These are phyloP conservation scores for Beauveria brongniartii DNA, from an alignment of 2,329 filamentous ascomycete species.

Conservation along the genomic window DNA sequence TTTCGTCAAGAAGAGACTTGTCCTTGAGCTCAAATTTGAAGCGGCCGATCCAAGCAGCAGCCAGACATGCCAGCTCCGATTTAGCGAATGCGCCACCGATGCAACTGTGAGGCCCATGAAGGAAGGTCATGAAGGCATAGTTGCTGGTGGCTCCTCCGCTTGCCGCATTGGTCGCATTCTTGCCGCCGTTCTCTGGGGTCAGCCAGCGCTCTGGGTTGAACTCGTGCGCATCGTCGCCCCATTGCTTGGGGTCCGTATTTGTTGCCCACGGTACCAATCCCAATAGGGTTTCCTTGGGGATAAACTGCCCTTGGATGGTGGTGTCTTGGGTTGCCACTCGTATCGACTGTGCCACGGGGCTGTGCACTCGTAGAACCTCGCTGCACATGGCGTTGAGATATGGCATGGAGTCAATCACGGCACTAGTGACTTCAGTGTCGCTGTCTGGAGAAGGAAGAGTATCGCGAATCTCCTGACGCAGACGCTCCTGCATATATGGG, in stretches of 20 bases:
- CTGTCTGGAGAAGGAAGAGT: slow-evolving; percentile 27
- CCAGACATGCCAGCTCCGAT: slow-evolving; percentile 11
- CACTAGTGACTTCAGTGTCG: slow-evolving; percentile 25
- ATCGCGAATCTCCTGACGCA: slow-evolving; percentile 30
- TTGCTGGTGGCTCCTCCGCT: slow-evolving; percentile 19
- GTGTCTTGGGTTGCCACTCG: slow-evolving; percentile 25
- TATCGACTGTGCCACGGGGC: slow-evolving; percentile 27
- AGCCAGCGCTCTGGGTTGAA: slow-evolving; percentile 32
- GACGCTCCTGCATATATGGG: slow-evolving; percentile 27
- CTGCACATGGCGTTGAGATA: slow-evolving; percentile 66
- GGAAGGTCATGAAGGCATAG: slow-evolving; percentile 22
- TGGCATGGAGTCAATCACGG: slow-evolving; percentile 62
- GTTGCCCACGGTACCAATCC: slow-evolving; percentile 24
- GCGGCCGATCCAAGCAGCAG: slow-evolving; percentile 11
- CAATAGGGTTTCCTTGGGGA: slow-evolving; percentile 29
- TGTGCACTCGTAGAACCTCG: slow-evolving; percentile 34
- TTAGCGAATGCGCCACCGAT: slow-evolving; percentile 11
- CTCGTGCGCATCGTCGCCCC: slow-evolving; percentile 27
- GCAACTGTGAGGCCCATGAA: slow-evolving; percentile 12
- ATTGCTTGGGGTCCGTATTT: slow-evolving; percentile 24
- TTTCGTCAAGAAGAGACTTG: slow-evolving; percentile 8
- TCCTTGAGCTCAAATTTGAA: slow-evolving; percentile 11
- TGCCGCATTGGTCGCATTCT: slow-evolving; percentile 3
- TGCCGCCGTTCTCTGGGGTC: slow-evolving; percentile 15
- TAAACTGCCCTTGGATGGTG: slow-evolving; percentile 23